phyloP scores from a whole-genome alignment of 108 stramenopile genomes.

The Halocafeteria seosinensis region DNA sequence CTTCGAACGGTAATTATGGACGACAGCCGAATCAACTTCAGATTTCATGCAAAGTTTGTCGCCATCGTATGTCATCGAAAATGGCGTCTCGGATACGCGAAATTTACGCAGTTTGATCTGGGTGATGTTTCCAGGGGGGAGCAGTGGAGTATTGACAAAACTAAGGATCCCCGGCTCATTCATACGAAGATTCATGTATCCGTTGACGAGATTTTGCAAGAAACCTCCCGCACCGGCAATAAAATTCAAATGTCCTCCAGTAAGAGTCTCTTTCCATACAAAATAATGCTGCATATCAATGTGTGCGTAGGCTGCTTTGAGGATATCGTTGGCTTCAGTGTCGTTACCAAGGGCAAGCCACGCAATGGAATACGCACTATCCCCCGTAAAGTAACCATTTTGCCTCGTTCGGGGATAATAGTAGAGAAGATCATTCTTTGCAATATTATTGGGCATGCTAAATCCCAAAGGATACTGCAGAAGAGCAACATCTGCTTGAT shows the following conservation, averaged over 20 bases:
- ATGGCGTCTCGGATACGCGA: too few species aligned
- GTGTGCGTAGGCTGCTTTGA: not conserved
- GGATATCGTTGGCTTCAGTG: not conserved
- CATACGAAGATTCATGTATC: not conserved
- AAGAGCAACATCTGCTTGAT: conserved; percentile 5
- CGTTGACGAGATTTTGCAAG: not conserved
- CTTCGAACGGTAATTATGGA: too few species aligned
- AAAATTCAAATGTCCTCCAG: conserved; percentile 2
- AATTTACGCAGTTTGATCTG: not conserved
- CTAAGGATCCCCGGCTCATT: not conserved
- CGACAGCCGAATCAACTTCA: too few species aligned
- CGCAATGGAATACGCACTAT: not conserved
- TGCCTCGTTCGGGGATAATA: not conserved
- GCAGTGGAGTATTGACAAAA: not conserved
- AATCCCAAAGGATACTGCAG: not conserved
- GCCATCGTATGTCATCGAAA: too few species aligned
- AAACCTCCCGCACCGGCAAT: conserved; percentile 2
- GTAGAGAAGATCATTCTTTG: not conserved
- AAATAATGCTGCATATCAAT: not conserved
- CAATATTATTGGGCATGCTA: not conserved
- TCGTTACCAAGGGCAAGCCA: not conserved
- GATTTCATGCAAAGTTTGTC: too few species aligned
- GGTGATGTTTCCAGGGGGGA: not conserved
- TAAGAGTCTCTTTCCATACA: not conserved
- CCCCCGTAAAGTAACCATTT: not conserved